Evolutionary conservation across 2,329 filamentous ascomycete species (phyloP).

Genomic region (Alternaria dauci): DNA sequence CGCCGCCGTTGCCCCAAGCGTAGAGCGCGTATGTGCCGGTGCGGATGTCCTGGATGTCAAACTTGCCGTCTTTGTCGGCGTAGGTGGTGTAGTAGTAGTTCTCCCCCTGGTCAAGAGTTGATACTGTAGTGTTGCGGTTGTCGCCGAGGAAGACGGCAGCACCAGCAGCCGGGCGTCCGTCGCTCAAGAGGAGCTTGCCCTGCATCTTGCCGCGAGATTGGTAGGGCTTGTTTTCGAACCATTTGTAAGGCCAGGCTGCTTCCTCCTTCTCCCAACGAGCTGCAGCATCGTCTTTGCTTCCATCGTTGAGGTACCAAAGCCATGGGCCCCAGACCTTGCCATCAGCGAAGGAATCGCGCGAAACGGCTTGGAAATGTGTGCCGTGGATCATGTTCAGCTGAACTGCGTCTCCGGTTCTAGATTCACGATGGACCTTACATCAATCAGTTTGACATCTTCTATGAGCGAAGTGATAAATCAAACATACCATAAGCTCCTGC

Average conservation of each 20-base stretch:
- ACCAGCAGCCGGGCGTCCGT: slow-evolving; percentile 58
- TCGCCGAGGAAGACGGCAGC: slow-evolving; percentile 63
- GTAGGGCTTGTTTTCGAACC: slow-evolving; percentile 58
- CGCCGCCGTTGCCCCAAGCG: slow-evolving; percentile 60
- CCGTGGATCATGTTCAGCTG: slow-evolving; percentile 65
- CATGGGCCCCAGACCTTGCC: slow-evolving; percentile 51
- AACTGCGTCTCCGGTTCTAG: slow-evolving; percentile 59
- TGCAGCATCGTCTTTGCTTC: slow-evolving; percentile 56
- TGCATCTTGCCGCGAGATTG: slow-evolving; percentile 59
- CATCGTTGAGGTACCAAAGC: slow-evolving; percentile 58
- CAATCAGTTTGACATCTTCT: not conserved
- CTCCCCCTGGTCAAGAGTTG: slow-evolving; percentile 58
- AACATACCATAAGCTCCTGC: slow-evolving; percentile 59
- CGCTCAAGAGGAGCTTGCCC: slow-evolving; percentile 56
- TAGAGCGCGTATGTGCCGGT: slow-evolving; percentile 58
- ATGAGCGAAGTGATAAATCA: no score
- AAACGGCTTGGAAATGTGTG: slow-evolving; percentile 51
- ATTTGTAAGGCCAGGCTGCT: slow-evolving; percentile 59
- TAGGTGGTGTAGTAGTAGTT: slow-evolving; percentile 61
- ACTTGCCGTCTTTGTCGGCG: slow-evolving; percentile 55
- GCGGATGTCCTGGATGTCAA: slow-evolving; percentile 57
- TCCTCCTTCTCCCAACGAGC: slow-evolving; percentile 54
- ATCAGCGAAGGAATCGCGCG: slow-evolving; percentile 45
- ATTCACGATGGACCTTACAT: slow-evolving; percentile 58
- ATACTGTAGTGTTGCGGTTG: slow-evolving; percentile 55